Evolutionary conservation across 306 rosid species (phyloP).

Genomic region (Arachis hypogaea): DNA sequence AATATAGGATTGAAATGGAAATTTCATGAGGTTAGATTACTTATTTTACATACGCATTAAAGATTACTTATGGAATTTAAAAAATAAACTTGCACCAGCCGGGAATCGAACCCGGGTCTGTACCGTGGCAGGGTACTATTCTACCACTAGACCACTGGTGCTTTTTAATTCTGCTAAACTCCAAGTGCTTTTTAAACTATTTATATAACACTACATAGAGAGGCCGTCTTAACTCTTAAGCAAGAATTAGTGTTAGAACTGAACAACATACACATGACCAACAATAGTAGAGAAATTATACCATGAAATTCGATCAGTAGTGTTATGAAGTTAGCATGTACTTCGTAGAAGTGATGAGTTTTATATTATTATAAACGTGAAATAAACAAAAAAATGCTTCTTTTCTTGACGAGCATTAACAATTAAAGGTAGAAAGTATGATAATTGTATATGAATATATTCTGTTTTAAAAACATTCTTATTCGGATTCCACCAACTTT

Average conservation of each 20-base stretch:
- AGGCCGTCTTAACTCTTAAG: neutral
- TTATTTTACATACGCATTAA: too few species aligned
- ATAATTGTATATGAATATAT: constrained; percentile 32
- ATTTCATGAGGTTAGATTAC: too few species aligned
- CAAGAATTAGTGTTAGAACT: neutral
- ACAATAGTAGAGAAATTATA: neutral
- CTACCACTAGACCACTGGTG: constrained; percentile 54
- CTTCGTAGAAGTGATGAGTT: neutral
- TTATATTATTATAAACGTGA: neutral
- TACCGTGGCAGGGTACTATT: constrained; percentile 51
- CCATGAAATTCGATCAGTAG: neutral
- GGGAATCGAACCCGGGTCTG: constrained; percentile 54
- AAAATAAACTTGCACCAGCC: constrained; percentile 36
- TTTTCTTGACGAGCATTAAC: too few species aligned
- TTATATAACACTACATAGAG: neutral
- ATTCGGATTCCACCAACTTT: constrained; percentile 34
- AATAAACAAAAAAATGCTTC: neutral
- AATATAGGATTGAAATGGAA: too few species aligned
- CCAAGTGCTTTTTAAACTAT: too few species aligned
- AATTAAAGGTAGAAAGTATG: constrained; percentile 27
- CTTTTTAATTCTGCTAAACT: neutral
- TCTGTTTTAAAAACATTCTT: constrained; percentile 40
- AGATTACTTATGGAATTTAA: too few species aligned
- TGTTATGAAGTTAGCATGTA: neutral
- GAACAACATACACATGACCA: constrained; percentile 5